These are phyloP conservation scores for Hirsutella minnesotensis DNA, from an alignment of 2,329 filamentous ascomycete species.

Conservation along the genomic window DNA sequence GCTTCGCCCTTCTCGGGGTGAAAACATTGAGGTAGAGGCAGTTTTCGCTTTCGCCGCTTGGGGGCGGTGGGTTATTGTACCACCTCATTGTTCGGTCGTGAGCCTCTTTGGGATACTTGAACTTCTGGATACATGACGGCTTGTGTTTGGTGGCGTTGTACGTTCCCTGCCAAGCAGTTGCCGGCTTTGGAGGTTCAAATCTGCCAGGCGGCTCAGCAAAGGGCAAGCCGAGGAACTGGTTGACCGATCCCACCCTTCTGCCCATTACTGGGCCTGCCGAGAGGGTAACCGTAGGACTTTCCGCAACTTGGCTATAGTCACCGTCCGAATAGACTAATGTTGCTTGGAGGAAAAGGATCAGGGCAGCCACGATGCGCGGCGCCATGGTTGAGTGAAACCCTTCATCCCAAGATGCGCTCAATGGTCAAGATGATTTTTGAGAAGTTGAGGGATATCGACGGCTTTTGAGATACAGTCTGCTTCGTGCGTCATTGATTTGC, in stretches of 20 bases:
- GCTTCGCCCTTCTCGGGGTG: conserved; percentile 9
- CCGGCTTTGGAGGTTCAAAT: conserved; percentile 10
- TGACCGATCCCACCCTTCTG: conserved; percentile 5
- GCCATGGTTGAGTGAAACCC: too few relatives aligned
- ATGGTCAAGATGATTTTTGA: too few relatives aligned
- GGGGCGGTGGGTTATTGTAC: conserved; percentile 11
- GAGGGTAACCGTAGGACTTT: neutral
- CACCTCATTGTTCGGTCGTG: conserved; percentile 7
- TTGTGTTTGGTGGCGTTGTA: conserved; percentile 13
- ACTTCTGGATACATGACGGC: conserved; percentile 15
- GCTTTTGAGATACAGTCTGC: too few relatives aligned
- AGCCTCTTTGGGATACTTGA: conserved; percentile 9
- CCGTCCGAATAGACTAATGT: too few relatives aligned
- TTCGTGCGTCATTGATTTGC: too few relatives aligned
- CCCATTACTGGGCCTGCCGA: neutral
- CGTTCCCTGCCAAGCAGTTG: conserved; percentile 6
- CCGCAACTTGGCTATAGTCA: too few relatives aligned
- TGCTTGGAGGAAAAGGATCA: too few relatives aligned
- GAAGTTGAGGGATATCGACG: too few relatives aligned
- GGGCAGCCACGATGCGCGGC: too few relatives aligned
- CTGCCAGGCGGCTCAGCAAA: conserved; percentile 15
- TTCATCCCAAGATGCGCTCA: too few relatives aligned
- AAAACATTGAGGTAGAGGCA: conserved; percentile 23
- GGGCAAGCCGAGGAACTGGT: conserved; percentile 18
- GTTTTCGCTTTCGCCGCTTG: conserved; percentile 17